Conservation (phyloP, 2,329 filamentous ascomycete genomes). For the Diaporthe australafricana region DNA sequence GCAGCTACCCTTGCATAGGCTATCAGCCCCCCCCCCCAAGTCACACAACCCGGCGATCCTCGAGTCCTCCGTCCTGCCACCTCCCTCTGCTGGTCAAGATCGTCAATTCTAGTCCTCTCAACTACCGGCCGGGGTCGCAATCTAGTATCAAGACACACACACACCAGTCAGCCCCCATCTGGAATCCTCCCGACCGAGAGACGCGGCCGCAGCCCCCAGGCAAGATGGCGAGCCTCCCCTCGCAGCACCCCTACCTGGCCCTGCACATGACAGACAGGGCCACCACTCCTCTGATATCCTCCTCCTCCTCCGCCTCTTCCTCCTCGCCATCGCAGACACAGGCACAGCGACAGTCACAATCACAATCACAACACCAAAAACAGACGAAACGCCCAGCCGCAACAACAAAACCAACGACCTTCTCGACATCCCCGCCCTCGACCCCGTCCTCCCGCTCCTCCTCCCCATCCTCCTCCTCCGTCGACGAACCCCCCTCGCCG, state of each 20-base stretch:
- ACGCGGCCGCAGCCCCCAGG: neutral
- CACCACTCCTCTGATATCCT: slow-evolving; percentile 68
- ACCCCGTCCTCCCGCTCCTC: slow-evolving; percentile 12
- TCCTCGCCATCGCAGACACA: slow-evolving; percentile 50
- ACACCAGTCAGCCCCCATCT: slow-evolving; percentile 30
- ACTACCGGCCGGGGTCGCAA: neutral
- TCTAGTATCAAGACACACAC: neutral
- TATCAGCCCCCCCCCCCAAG: neutral
- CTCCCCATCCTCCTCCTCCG: slow-evolving; percentile 25
- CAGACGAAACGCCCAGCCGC: neutral
- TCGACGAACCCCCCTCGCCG: slow-evolving; percentile 34
- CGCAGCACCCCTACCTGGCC: slow-evolving; percentile 62
- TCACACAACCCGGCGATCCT: slow-evolving; percentile 19
- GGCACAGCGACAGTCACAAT: slow-evolving; percentile 35
- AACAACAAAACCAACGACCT: neutral
- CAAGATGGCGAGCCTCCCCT: slow-evolving; percentile 56
- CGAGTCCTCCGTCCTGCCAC: neutral
- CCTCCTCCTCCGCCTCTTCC: slow-evolving; percentile 48
- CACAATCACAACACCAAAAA: slow-evolving; percentile 34
- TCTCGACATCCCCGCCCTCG: slow-evolving; percentile 32
- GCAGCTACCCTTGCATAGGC: neutral
- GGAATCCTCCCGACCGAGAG: neutral
- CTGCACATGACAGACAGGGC: slow-evolving; percentile 69
- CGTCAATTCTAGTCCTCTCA: neutral
- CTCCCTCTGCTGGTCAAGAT: slow-evolving; percentile 18